Evolutionary conservation across 2,329 filamentous ascomycete genomes (phyloP).

Genomic region (Colletotrichum nymphaeae): DNA sequence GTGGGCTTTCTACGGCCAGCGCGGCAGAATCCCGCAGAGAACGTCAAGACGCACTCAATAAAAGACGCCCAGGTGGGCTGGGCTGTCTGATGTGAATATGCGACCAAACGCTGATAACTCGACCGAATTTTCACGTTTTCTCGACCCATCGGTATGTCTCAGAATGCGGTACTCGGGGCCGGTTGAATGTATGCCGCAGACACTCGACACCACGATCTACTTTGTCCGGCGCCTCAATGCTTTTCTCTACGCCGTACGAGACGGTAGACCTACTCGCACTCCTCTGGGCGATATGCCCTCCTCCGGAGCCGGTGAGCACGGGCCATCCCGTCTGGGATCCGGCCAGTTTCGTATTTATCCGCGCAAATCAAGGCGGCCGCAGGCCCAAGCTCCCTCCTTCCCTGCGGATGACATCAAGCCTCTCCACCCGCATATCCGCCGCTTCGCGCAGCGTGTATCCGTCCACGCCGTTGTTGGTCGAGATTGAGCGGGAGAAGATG

Average conservation of each 20-base stretch:
- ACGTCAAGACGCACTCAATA: not conserved
- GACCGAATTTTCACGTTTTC: too few relatives aligned
- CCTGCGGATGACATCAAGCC: constrained; percentile 35
- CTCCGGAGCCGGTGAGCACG: constrained; percentile 22
- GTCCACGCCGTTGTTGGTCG: constrained; percentile 16
- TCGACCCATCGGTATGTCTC: not conserved
- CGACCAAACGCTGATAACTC: not conserved
- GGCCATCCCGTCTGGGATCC: constrained; percentile 16
- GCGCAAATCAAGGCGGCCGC: constrained; percentile 35
- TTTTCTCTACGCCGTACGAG: not conserved
- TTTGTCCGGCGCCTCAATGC: not conserved
- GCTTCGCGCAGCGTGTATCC: constrained; percentile 17
- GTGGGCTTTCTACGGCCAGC: not conserved
- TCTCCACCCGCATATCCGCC: constrained; percentile 35
- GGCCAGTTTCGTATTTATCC: constrained; percentile 34
- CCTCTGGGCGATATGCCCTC: not conserved
- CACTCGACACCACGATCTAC: not conserved
- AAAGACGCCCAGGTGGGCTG: too few relatives aligned
- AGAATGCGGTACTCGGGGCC: constrained; percentile 18
- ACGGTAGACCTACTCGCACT: not conserved
- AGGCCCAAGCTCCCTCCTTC: constrained; percentile 33
- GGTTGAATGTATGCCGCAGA: constrained; percentile 23
- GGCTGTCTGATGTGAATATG: too few relatives aligned
- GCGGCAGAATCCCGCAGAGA: not conserved
- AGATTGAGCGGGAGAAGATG: constrained; percentile 32